Conservation (phyloP, 768 basidiomycete genomes). For the Rhodotorula graminis region DNA sequence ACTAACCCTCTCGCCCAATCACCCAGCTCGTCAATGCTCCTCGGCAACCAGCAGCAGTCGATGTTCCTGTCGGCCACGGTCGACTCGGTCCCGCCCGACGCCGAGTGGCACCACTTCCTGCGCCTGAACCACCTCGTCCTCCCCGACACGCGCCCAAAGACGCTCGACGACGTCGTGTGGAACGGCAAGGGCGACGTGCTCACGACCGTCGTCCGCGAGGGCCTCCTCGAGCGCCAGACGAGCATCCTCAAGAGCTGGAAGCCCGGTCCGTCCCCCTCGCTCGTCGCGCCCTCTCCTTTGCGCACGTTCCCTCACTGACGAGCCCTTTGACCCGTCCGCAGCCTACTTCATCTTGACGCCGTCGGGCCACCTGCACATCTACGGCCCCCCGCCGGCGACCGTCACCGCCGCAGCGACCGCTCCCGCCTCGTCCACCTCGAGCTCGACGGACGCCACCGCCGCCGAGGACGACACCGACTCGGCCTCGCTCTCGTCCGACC, state of each 20-base stretch:
- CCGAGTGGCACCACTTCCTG: conserved; percentile 36
- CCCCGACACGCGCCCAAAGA: background rate
- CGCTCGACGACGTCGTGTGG: conserved; percentile 6
- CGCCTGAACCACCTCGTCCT: conserved; percentile 29
- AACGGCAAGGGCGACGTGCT: conserved; percentile 14
- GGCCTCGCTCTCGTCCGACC: conserved; percentile 5
- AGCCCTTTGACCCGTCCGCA: background rate
- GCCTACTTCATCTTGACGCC: conserved; percentile 38
- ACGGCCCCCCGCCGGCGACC: conserved; percentile 14
- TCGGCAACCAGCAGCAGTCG: conserved; percentile 31
- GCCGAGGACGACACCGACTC: conserved; percentile 4
- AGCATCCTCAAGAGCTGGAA: conserved; percentile 33
- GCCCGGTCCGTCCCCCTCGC: background rate
- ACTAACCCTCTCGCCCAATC: too few relatives aligned
- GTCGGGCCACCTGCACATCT: conserved; percentile 29
- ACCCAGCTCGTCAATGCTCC: conserved; percentile 25
- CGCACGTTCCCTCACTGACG: background rate
- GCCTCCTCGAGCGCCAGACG: conserved; percentile 34
- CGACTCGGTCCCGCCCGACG: conserved; percentile 28
- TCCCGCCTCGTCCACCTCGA: background rate
- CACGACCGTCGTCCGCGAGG: conserved; percentile 22
- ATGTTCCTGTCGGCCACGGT: conserved; percentile 38
- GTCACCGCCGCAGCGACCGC: background rate
- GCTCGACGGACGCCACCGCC: conserved; percentile 1
- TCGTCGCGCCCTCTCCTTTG: too few relatives aligned